Evolutionary conservation across 1,284 basidiomycete genomes (phyloP).

Genomic region (Termitomyces sp.): DNA sequence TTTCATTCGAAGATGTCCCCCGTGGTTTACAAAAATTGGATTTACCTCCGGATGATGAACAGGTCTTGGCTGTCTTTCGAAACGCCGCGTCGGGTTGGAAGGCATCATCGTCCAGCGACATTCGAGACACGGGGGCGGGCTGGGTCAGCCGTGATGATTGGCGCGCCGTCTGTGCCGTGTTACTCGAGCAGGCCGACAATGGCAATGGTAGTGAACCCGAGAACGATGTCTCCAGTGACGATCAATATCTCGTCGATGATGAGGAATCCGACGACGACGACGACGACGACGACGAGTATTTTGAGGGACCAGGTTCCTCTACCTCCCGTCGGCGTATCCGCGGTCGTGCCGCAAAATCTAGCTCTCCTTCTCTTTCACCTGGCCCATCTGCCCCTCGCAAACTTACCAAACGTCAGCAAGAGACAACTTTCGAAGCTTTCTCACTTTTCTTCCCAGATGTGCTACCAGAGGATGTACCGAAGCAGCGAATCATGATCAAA

Average conservation of each 20-base stretch:
- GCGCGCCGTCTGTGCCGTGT: conserved; percentile 67
- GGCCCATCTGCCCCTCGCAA: conserved; percentile 9
- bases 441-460: conserved; percentile 60
- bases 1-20: conserved; percentile 55
- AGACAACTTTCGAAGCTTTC: conserved; percentile 53
- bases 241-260: conserved; percentile 27
- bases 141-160: conserved; percentile 60
- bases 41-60: conserved; percentile 60
- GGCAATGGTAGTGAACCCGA: conserved; percentile 20
- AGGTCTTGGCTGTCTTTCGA: conserved; percentile 61
- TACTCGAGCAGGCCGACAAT: conserved; percentile 43
- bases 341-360: conserved; percentile 13
- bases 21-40: conserved; percentile 58
- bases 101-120: conserved; percentile 16
- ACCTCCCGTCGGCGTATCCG: conserved; percentile 20
- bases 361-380: conserved; percentile 10
- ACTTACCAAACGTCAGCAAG: conserved; percentile 48
- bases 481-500: conserved; percentile 53
- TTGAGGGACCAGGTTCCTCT: conserved; percentile 16
- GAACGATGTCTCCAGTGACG: conserved; percentile 22
- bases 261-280: conserved; percentile 12
- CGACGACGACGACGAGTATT: conserved; percentile 29
- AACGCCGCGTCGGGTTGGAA: conserved; percentile 70
- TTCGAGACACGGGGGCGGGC: conserved; percentile 20
- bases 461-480: conserved; percentile 36